These are phyloP conservation scores for Komagataella pseudopastoris DNA, from an alignment of 805 yeast species.

Conservation along the genomic window DNA sequence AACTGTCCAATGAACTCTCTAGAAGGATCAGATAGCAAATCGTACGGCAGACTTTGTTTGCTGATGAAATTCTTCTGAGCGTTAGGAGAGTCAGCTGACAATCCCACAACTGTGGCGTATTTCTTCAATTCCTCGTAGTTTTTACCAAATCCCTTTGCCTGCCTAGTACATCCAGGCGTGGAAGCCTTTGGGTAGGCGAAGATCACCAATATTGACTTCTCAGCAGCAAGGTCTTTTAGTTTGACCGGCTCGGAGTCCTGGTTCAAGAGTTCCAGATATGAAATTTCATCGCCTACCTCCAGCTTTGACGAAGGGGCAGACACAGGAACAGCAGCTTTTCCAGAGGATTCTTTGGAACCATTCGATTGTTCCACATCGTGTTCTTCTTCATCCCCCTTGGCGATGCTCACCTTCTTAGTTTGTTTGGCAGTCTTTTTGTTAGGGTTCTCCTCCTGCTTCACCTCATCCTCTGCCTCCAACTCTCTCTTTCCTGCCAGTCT, in stretches of 20 bases:
- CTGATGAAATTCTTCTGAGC: conserved; percentile 66
- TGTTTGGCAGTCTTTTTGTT: neutral
- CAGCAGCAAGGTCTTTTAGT: conserved; percentile 12
- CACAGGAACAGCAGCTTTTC: neutral
- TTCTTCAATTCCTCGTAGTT: conserved; percentile 39
- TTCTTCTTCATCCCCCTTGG: neutral
- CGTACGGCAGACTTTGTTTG: conserved; percentile 64
- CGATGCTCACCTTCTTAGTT: neutral
- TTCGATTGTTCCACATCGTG: neutral
- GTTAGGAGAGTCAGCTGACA: conserved; percentile 70
- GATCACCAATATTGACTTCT: conserved; percentile 31
- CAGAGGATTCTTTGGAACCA: neutral
- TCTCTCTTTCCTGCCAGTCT: neutral
- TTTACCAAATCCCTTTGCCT: conserved; percentile 79
- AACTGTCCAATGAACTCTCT: conserved; percentile 53
- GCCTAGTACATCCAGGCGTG: conserved; percentile 95
- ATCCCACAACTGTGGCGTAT: conserved; percentile 57
- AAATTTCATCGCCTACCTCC: conserved; percentile 51
- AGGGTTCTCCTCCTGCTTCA: neutral
- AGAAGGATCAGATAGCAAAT: conserved; percentile 64
- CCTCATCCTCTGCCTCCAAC: neutral
- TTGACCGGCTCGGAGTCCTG: conserved; percentile 32
- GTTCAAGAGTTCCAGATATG: conserved; percentile 47
- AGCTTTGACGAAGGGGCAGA: conserved; percentile 5
- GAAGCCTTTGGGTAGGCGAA: conserved; percentile 82